Base-by-base conservation (phyloP, 164 flowering plant species). In the Litsea cubeba region DNA sequence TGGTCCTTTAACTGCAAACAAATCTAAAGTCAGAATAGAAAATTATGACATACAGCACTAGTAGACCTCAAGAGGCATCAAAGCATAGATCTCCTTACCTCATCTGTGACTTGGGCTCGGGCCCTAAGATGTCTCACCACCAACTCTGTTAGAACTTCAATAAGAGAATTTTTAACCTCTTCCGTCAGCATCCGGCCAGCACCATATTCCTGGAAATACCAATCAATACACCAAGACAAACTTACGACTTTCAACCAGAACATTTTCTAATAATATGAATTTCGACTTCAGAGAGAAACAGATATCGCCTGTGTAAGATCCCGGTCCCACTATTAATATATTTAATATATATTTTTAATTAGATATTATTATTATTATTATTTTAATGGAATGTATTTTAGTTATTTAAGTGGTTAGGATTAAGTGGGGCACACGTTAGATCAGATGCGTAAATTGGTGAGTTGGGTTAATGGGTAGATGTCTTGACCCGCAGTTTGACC, bases 101-200 rank as follows among this genome's bases (percentile, higher is more conserved):
- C 75, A 28, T 95, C 96, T 15, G 97, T 90, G 25, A 93, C 97
- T n/a, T 91, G 91, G 60, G 97, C 91, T 20, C 98, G 84, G 63
- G 97, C 97, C 76, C 75, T 80, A 1, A 84, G 85, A 81, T 95
- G 99, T 82, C 96, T 88, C 81, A 93, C 98, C 2, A 95, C 98
- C 60, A 95, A 2, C 76, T 90, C 91, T 6, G 91, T 85, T 73
- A 95, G 78, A 77, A 90, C 91, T 79, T 87, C 82, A 73, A 73
- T 80, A 40, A 89, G 94, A 49, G 81, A 81, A 73, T 85, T 82
- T 83, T 95, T 95, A 23, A 95, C 95, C 74, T 91, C 97, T 17
- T 96, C 95, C 2, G 96, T 90, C 28, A 95, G 85, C 98, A 95
- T 85, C 71, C 93, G 83, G 14, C 99, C 99, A 4, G 86, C 84